These are phyloP conservation scores for Mycena indigotica DNA, from an alignment of 768 basidiomycete genomes.

Conservation along the genomic window DNA sequence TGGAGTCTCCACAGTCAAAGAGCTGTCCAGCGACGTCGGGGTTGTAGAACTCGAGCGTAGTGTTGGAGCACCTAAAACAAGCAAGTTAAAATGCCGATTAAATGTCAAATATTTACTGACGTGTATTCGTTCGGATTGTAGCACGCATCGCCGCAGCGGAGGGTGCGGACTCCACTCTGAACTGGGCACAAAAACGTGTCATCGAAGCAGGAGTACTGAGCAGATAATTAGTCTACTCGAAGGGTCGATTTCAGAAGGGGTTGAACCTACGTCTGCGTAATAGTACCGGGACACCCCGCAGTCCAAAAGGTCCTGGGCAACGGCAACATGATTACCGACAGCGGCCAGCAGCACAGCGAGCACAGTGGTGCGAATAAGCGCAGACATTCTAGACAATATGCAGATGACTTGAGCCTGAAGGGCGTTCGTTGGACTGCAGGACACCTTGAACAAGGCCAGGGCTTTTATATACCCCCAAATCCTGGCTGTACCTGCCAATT, in stretches of 20 bases:
- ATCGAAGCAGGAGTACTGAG: constrained; percentile 21
- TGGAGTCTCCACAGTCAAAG: constrained; percentile 8
- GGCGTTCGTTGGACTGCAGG: too few relatives aligned
- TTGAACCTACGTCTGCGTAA: not conserved
- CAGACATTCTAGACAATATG: too few relatives aligned
- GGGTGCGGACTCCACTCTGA: constrained; percentile 5
- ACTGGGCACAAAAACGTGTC: constrained; percentile 19
- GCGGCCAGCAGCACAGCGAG: too few relatives aligned
- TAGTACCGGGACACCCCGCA: not conserved
- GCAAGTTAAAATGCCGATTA: not conserved
- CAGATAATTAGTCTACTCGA: not conserved
- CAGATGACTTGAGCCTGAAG: too few relatives aligned
- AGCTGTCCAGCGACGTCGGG: not conserved
- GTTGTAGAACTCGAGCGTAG: constrained; percentile 8
- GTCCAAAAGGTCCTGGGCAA: not conserved
- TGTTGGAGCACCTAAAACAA: constrained; percentile 11
- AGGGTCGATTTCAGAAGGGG: not conserved
- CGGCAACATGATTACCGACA: not conserved
- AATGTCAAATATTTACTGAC: not conserved
- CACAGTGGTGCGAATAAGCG: too few relatives aligned
- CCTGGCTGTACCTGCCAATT: too few relatives aligned
- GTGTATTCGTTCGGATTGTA: constrained; percentile 14
- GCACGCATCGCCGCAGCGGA: constrained; percentile 16
- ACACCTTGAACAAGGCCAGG: too few relatives aligned
- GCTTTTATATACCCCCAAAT: too few relatives aligned